These are phyloP conservation scores for Phymatotrichopsis omnivora DNA, from an alignment of 2,329 filamentous ascomycete genomes.

Conservation along the genomic window DNA sequence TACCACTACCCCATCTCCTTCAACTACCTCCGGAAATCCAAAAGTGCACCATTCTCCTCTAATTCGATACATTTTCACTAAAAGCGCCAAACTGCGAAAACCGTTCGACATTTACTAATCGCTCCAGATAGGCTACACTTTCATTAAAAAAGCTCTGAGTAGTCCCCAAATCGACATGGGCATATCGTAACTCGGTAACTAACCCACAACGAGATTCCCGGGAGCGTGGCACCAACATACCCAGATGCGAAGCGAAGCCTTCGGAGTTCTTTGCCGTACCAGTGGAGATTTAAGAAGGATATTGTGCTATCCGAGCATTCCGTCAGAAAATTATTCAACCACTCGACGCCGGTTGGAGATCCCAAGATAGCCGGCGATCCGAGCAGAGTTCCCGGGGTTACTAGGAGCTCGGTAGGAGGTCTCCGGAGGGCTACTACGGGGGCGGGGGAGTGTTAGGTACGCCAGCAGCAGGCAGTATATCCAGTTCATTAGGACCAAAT, in stretches of 20 bases:
- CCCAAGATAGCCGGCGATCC: slow-evolving; percentile 64
- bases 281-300: slow-evolving; percentile 55
- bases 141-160: slow-evolving; percentile 60
- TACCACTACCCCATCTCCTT: slow-evolving; percentile 73
- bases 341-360: slow-evolving; percentile 48
- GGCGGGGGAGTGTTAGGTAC: slow-evolving; percentile 49
- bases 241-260: slow-evolving; percentile 56
- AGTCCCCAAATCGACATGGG: slow-evolving; percentile 42
- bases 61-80: slow-evolving; percentile 58
- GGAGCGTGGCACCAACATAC: slow-evolving; percentile 51
- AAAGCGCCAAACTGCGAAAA: slow-evolving; percentile 73
- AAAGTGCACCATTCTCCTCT: slow-evolving; percentile 60
- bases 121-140: slow-evolving; percentile 57
- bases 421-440: slow-evolving; percentile 60
- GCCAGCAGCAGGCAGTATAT: slow-evolving; percentile 46
- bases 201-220: slow-evolving; percentile 58
- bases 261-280: slow-evolving; percentile 60
- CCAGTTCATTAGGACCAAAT: slow-evolving; percentile 72
- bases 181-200: slow-evolving; percentile 66
- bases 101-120: slow-evolving; percentile 49
- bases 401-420: slow-evolving; percentile 58
- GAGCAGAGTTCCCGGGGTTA: slow-evolving; percentile 52
- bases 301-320: slow-evolving; percentile 44
- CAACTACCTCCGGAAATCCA: slow-evolving; percentile 56
- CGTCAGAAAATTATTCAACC: slow-evolving; percentile 44